Base-by-base conservation (phyloP, 2,329 filamentous ascomycete genomes). In the Verticillium isaacii region DNA sequence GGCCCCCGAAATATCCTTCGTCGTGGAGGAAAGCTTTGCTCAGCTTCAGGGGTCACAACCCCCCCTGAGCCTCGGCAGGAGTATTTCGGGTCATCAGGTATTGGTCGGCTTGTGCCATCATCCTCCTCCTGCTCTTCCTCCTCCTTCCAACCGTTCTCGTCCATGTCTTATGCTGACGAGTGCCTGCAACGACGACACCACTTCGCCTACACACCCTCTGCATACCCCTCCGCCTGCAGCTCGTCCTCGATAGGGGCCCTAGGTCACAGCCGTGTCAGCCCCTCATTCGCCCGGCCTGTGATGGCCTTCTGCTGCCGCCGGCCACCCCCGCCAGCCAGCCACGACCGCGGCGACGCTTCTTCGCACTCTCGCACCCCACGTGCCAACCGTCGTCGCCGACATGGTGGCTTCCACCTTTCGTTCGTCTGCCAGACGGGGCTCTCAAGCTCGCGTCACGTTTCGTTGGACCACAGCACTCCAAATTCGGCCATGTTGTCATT, bases 211-310 rank as follows among this genome's bases (percentile, higher is more conserved):
- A 50, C 45, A 50, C 45, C 45, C 45, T 25, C 45, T 12, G 8
- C 34, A 50, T 6, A 9, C 19, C 19, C 45, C 29, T 29, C 29
- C 29, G 29, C 11, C 45, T 50, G 45, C 45, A 50, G 45, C 9
- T 25, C 19, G 45, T 19, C 19, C 45, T 50, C 45, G 45, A 50
- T 50, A 19, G 45, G 45, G n/a, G 19, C 45, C 19, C 25, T 50
- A 17, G 60, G 56, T 56, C 19, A 25, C 41, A 59, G 58, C 58
- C 58, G 58, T 59, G 58, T 59, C 58, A 59, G 41, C 25, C n/a
- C 17, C 58, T 52, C n/a, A 59, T 59, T 59, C 58, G 58, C 32
- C 29, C 39, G 29, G 23, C 15, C 29, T 23, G 19, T 8, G 9
- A 50, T 9, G 45, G 45, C 9, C 19, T 23, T 50, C 19, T 50